Percentiles rank a stretch among this genome's conserved stretches.
Evolutionary conservation across 2,329 filamentous ascomycete genomes (phyloP).

Genomic region (Fusarium sp.): DNA sequence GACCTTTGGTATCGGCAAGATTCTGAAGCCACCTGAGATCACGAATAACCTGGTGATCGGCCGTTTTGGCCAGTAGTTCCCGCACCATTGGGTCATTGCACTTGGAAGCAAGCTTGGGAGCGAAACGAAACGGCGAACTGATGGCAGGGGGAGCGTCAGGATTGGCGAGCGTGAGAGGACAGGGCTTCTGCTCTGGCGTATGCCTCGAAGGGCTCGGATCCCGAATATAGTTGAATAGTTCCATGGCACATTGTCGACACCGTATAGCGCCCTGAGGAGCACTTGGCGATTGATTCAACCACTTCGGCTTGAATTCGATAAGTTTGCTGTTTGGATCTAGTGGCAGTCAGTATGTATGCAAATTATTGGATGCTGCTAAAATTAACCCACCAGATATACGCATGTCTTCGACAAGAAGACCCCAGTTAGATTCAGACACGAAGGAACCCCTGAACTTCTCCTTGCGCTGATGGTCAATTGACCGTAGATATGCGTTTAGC

Average conservation of each 20-base stretch:
- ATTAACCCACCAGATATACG: conserved; percentile 48
- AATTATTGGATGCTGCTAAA: background rate
- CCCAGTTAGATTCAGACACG: conserved; percentile 69
- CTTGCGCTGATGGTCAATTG: conserved; percentile 59
- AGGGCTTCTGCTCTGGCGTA: conserved; percentile 62
- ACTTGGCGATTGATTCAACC: conserved; percentile 80
- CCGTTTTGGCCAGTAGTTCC: conserved; percentile 46
- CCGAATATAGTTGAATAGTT: conserved; percentile 53
- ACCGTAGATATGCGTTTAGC: conserved; percentile 66
- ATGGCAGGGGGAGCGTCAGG: conserved; percentile 59
- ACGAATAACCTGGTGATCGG: conserved; percentile 52
- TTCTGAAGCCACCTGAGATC: conserved; percentile 55
- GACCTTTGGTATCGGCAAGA: conserved; percentile 57
- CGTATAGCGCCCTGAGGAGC: conserved; percentile 72
- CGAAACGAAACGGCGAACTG: conserved; percentile 57
- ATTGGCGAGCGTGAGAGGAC: conserved; percentile 73
- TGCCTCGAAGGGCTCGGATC: conserved; percentile 51
- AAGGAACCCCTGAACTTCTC: conserved; percentile 62
- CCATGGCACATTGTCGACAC: conserved; percentile 79
- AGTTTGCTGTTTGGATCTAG: conserved; percentile 54
- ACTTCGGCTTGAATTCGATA: conserved; percentile 87
- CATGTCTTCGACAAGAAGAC: conserved; percentile 82
- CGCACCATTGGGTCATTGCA: conserved; percentile 29
- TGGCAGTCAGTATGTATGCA: conserved; percentile 10
- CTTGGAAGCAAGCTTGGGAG: conserved; percentile 47